These are phyloP conservation scores for Adenanthera pavonina DNA, from an alignment of 306 rosid genomes.

Conservation along the genomic window DNA sequence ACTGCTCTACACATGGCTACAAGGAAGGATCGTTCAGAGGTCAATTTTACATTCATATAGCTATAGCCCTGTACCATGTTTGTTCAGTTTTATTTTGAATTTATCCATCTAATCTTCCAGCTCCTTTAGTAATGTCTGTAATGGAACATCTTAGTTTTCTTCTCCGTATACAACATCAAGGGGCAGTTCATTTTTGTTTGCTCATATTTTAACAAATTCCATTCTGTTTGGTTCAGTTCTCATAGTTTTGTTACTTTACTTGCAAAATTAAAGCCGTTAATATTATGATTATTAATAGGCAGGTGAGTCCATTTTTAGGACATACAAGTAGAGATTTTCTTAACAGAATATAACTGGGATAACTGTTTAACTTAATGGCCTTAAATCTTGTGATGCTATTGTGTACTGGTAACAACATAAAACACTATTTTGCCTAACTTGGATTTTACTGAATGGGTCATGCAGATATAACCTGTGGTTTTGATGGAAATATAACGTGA, in stretches of 20 bases:
- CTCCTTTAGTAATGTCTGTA: slow-evolving; percentile 6
- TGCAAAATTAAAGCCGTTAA: background rate
- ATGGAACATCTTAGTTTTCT: background rate
- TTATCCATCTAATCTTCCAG: slow-evolving; percentile 21
- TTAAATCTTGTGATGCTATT: background rate
- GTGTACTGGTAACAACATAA: background rate
- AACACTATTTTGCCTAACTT: background rate
- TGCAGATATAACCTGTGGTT: background rate
- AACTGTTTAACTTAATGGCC: background rate
- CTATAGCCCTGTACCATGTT: background rate
- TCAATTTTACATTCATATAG: slow-evolving; percentile 33
- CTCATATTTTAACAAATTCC: slow-evolving; percentile 11
- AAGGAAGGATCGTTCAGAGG: slow-evolving; percentile 87
- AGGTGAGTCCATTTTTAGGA: background rate
- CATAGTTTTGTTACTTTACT: slow-evolving; percentile 10
- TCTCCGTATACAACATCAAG: slow-evolving; percentile 7
- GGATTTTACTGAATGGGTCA: slow-evolving; percentile 4
- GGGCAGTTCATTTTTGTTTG: slow-evolving; percentile 17
- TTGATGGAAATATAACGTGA: slow-evolving; percentile 11
- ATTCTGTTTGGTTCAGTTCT: background rate
- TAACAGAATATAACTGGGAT: background rate
- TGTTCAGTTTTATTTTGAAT: slow-evolving; percentile 34
- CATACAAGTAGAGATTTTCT: background rate
- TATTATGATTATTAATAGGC: background rate
- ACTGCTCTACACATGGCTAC: slow-evolving; percentile 95